These are phyloP conservation scores for Hyaloscypha hepaticicola DNA, from an alignment of 495 filamentous ascomycete genomes.

Conservation along the genomic window DNA sequence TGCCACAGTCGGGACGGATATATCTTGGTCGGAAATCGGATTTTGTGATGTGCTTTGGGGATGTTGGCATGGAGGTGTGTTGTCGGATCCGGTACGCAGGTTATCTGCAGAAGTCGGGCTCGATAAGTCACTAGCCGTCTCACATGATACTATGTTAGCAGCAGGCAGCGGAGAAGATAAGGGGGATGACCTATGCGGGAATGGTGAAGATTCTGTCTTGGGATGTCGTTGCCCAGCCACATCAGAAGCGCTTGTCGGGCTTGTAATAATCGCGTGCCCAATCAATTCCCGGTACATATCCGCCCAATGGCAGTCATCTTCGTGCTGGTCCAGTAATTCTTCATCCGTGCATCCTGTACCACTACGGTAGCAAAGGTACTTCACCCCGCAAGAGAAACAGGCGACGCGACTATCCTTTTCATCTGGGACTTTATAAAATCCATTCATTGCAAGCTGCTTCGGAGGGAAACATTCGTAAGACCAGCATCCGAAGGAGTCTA, in stretches of 20 bases:
- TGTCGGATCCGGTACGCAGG: slow-evolving; percentile 12
- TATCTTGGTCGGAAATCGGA: slow-evolving; percentile 16
- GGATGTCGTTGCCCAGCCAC: slow-evolving; percentile 5
- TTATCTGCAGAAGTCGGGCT: slow-evolving; percentile 9
- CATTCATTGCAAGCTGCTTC: slow-evolving; percentile 16
- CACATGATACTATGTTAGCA: slow-evolving; percentile 6
- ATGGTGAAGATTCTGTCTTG: slow-evolving; percentile 15
- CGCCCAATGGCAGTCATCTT: slow-evolving; percentile 19
- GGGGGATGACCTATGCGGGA: slow-evolving; percentile 11
- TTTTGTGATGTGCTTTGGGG: slow-evolving; percentile 14
- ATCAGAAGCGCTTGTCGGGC: slow-evolving; percentile 4
- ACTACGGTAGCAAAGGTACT: slow-evolving; percentile 13
- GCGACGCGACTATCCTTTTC: slow-evolving; percentile 16
- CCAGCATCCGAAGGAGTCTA: slow-evolving; percentile 24
- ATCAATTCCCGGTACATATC: slow-evolving; percentile 19
- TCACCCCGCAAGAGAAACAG: slow-evolving; percentile 19
- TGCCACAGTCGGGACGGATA: slow-evolving; percentile 4
- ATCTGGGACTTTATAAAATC: slow-evolving; percentile 17
- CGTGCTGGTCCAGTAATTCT: slow-evolving; percentile 11
- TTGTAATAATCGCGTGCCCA: slow-evolving; percentile 6
- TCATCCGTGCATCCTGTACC: slow-evolving; percentile 13
- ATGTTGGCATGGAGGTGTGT: slow-evolving; percentile 13
- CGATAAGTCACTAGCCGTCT: slow-evolving; percentile 8
- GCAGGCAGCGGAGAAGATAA: slow-evolving; percentile 18
- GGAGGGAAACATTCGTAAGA: slow-evolving; percentile 21